These are phyloP conservation scores for Penstemon newberryi DNA, from an alignment of 257 asterid genomes.

Conservation along the genomic window DNA sequence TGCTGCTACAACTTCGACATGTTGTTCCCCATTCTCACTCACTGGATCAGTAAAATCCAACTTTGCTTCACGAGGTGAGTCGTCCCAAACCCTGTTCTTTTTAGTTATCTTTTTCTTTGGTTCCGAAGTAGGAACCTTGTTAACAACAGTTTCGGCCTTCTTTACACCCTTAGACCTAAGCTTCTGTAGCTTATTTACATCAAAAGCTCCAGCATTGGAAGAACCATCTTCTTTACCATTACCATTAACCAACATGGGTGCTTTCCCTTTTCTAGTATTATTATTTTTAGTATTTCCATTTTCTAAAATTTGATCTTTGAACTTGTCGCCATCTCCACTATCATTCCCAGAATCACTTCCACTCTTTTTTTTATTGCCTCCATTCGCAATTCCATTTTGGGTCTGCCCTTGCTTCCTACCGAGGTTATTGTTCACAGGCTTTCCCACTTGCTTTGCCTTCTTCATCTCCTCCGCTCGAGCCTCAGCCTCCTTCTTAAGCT, in stretches of 20 bases:
- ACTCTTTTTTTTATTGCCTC: constrained; percentile 75
- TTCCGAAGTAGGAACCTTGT: constrained; percentile 68
- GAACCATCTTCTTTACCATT: constrained; percentile 69
- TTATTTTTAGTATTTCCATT: constrained; percentile 53
- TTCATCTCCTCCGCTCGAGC: constrained; percentile 89
- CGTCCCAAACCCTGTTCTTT: constrained; percentile 85
- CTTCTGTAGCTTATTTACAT: constrained; percentile 84
- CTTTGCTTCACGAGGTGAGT: constrained; percentile 60
- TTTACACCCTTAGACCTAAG: constrained; percentile 73
- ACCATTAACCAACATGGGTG: constrained; percentile 32
- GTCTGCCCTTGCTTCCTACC: constrained; percentile 73
- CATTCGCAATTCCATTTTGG: constrained; percentile 59
- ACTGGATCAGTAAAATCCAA: constrained; percentile 81
- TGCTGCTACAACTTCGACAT: constrained; percentile 50
- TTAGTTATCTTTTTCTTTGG: constrained; percentile 67
- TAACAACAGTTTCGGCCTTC: constrained; percentile 52
- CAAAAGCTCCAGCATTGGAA: constrained; percentile 69
- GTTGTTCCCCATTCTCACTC: constrained; percentile 72
- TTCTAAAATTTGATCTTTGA: constrained; percentile 40
- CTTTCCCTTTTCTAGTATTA: constrained; percentile 42
- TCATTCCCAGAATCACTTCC: constrained; percentile 67
- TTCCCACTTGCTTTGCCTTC: constrained; percentile 68
- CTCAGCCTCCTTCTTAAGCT: constrained; percentile 93
- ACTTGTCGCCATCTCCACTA: constrained; percentile 51
- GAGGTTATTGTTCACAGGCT: constrained; percentile 48